Base-by-base conservation (phyloP, 176 grass and related monocot genomes). In the Eleusine indica region DNA sequence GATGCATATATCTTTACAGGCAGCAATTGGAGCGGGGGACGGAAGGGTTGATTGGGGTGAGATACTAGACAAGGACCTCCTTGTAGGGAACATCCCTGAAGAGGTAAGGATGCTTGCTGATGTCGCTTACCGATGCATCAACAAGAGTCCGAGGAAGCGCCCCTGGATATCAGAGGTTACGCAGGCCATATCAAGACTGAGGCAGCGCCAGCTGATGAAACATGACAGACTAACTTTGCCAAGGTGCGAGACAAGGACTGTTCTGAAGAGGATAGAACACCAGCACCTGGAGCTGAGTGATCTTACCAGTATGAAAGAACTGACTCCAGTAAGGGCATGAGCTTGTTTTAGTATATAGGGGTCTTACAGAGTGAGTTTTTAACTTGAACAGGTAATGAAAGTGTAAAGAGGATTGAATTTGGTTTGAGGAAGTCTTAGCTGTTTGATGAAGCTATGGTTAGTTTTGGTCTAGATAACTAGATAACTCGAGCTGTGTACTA, bases 161-260 rank as follows among this genome's bases (percentile, higher is more conserved):
- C 96, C 96, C 74, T 95, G 89, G 77, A 96, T 94, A 81, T 88
- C 87, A 57, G 93, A 99, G 54, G 74, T 99, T 30, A 91, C 85
- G 10, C 93, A 85, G 66, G 78, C 81, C 84, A 94, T 96, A 75
- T 85, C 97, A n/a, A 90, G 91, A 74, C 76, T 91, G 84, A 92
- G 70, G 63, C 91, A 92, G 74, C 82, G 75, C 25, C 88, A 80
- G 47, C 53, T 92, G 29, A 84, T 6, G 15, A 92, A 88, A 77
- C 73, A 85, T 66, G 87, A 97, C 64, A 44, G 65, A 1, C 47
- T 86, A 32, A 78, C 57, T 66, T 64, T 86, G 79, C 70, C 75
- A 1, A 89, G 83, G 61, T 85, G 37, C 5, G 87, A 96, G 64
- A 88, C 89, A 16, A 79, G 77, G 48, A 92, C 87, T 3, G 85